A percentile compares a stretch with the other conserved stretches of the same genome.
phyloP scores from a whole-genome alignment of 1,284 basidiomycete species.

The Cystobasidium slooffiae region DNA sequence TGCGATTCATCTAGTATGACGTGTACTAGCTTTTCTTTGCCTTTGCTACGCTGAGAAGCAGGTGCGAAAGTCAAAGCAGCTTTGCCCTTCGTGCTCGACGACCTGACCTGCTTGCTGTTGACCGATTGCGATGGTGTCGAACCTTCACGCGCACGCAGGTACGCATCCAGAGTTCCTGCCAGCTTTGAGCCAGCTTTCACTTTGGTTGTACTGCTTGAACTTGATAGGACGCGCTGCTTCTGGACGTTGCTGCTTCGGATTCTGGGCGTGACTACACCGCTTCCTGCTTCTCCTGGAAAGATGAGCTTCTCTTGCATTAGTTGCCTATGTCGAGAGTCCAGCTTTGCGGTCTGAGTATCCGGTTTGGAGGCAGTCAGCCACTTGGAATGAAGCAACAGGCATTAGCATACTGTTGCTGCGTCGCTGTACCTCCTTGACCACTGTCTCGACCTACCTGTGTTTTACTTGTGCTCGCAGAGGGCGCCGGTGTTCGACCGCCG shows the following conservation, averaged over 20 bases:
- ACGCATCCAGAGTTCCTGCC: slow-evolving; percentile 10
- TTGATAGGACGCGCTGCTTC: background rate
- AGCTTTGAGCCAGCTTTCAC: background rate
- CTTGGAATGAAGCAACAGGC: too few species aligned
- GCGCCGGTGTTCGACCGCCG: background rate
- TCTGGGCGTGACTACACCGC: slow-evolving; percentile 14
- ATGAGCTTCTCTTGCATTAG: slow-evolving; percentile 27
- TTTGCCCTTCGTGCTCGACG: slow-evolving; percentile 6
- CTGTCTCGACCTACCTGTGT: background rate
- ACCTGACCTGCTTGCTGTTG: background rate
- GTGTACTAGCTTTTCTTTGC: slow-evolving; percentile 3
- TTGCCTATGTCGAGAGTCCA: background rate
- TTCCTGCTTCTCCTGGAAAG: slow-evolving; percentile 29
- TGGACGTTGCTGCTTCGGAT: background rate
- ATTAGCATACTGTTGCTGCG: too few species aligned
- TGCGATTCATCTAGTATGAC: slow-evolving; percentile 13
- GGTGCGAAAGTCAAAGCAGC: background rate
- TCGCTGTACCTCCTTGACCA: too few species aligned
- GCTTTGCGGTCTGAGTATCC: background rate
- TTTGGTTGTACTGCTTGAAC: background rate
- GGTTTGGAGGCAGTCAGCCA: slow-evolving; percentile 3
- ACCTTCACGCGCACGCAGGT: background rate
- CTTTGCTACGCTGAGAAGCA: background rate
- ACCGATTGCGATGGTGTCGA: slow-evolving; percentile 1
- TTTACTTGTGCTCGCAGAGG: background rate